Evolutionary conservation across 2,329 filamentous ascomycete genomes (phyloP).

Genomic region (Phialophora expanda): DNA sequence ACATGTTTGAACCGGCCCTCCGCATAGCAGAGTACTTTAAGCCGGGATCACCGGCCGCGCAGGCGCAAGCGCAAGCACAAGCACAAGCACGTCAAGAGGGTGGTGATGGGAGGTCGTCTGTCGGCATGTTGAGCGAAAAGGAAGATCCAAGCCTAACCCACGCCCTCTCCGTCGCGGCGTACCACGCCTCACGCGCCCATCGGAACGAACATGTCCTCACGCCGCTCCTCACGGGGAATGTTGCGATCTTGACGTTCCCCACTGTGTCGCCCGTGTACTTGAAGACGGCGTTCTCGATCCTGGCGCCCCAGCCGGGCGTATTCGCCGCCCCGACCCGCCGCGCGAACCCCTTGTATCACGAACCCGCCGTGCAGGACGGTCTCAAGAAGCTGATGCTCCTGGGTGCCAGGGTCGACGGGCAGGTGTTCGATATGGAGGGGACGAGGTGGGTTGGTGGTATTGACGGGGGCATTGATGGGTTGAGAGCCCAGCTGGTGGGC

Average conservation of each 20-base stretch:
- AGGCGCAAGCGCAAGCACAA: neutral
- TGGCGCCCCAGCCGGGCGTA: slow-evolving; percentile 69
- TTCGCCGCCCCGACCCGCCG: slow-evolving; percentile 80
- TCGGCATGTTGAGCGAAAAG: slow-evolving; percentile 40
- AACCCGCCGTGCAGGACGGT: slow-evolving; percentile 76
- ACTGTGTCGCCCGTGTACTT: slow-evolving; percentile 82
- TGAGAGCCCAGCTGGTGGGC: slow-evolving; percentile 80
- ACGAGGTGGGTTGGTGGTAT: slow-evolving; percentile 76
- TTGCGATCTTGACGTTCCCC: slow-evolving; percentile 81
- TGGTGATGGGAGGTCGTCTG: neutral
- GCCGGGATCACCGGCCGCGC: slow-evolving; percentile 47
- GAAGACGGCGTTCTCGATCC: slow-evolving; percentile 76
- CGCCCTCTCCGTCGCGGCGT: slow-evolving; percentile 63
- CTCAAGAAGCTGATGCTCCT: slow-evolving; percentile 86
- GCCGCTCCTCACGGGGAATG: slow-evolving; percentile 78
- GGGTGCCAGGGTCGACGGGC: slow-evolving; percentile 84
- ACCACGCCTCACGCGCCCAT: slow-evolving; percentile 56
- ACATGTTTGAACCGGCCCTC: slow-evolving; percentile 84
- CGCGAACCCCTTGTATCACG: slow-evolving; percentile 80
- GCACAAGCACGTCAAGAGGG: neutral
- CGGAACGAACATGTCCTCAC: slow-evolving; percentile 67
- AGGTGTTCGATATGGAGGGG: slow-evolving; percentile 77
- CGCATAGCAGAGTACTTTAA: slow-evolving; percentile 84
- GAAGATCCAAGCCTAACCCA: slow-evolving; percentile 58
- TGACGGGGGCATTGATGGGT: slow-evolving; percentile 77